Evolutionary conservation across 2,329 filamentous ascomycete species (phyloP).

Genomic region (Fusarium falciforme): DNA sequence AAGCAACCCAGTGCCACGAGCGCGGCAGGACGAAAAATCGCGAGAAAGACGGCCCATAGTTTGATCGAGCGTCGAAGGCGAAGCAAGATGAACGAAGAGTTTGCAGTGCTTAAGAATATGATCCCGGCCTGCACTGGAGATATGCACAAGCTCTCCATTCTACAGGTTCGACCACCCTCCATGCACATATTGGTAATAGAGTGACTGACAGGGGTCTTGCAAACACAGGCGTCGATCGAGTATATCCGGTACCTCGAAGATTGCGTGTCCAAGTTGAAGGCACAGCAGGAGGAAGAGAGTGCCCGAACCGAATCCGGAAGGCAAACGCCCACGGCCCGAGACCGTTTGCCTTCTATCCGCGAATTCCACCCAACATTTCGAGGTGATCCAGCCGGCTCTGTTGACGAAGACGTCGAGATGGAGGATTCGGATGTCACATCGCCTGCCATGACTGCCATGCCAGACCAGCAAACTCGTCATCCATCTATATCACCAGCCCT

Average conservation of each 20-base stretch:
- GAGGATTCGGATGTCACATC: slow-evolving; percentile 63
- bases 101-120: slow-evolving; percentile 91
- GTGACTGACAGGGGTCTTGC: slow-evolving; percentile 14
- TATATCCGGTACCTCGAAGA: slow-evolving; percentile 95
- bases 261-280: slow-evolving; percentile 84
- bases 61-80: slow-evolving; percentile 89
- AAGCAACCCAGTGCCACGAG: slow-evolving; percentile 82
- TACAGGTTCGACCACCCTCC: slow-evolving; percentile 73
- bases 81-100: slow-evolving; percentile 99
- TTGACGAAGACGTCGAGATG: slow-evolving; percentile 70
- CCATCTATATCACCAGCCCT: slow-evolving; percentile 66
- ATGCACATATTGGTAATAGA: background rate
- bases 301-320: slow-evolving; percentile 43
- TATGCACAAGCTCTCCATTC: slow-evolving; percentile 97
- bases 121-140: slow-evolving; percentile 96
- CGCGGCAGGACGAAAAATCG: slow-evolving; percentile 92
- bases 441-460: slow-evolving; percentile 55
- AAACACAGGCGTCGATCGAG: slow-evolving; percentile 85
- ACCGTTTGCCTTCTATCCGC: slow-evolving; percentile 51
- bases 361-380: slow-evolving; percentile 57
- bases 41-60: slow-evolving; percentile 95
- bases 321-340: slow-evolving; percentile 42
- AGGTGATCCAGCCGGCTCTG: slow-evolving; percentile 50
- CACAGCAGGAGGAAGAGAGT: slow-evolving; percentile 56
- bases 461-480: slow-evolving; percentile 51